phyloP scores from a whole-genome alignment of 2,329 filamentous ascomycete species.

The Delphinella strobiligena region DNA sequence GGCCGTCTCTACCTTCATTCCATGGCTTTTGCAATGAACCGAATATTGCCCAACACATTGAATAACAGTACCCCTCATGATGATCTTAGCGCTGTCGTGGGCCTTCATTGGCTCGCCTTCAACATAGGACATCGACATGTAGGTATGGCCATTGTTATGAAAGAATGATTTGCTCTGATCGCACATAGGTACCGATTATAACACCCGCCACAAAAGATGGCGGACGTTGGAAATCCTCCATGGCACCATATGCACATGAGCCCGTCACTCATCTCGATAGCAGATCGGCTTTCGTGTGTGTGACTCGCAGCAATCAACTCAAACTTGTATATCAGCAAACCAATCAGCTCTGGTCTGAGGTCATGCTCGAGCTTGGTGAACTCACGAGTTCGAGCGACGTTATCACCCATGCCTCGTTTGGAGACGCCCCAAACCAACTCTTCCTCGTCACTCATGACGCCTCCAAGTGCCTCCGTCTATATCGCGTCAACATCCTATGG shows the following conservation, averaged over 20 bases:
- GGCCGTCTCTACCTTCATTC: slow-evolving; percentile 67
- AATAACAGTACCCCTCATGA: slow-evolving; percentile 49
- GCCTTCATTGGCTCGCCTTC: slow-evolving; percentile 66
- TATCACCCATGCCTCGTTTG: slow-evolving; percentile 55
- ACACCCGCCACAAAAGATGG: slow-evolving; percentile 26
- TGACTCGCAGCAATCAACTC: slow-evolving; percentile 63
- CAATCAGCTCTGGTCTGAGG: slow-evolving; percentile 60
- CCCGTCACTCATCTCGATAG: slow-evolving; percentile 60
- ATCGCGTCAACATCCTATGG: slow-evolving; percentile 67
- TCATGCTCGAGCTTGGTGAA: slow-evolving; percentile 61
- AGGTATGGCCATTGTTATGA: slow-evolving; percentile 5
- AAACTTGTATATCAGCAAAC: slow-evolving; percentile 68
- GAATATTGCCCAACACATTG: slow-evolving; percentile 53
- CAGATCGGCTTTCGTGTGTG: slow-evolving; percentile 63
- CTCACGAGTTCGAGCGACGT: slow-evolving; percentile 47
- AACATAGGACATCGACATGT: slow-evolving; percentile 22
- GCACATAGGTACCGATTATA: slow-evolving; percentile 20
- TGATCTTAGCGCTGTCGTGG: slow-evolving; percentile 67
- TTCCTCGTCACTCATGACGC: slow-evolving; percentile 57
- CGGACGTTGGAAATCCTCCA: slow-evolving; percentile 55
- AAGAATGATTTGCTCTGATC: slow-evolving; percentile 13
- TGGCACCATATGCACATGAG: slow-evolving; percentile 50
- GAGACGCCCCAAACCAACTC: slow-evolving; percentile 41
- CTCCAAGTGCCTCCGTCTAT: slow-evolving; percentile 60
- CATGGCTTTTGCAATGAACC: slow-evolving; percentile 61